Conservation (phyloP, 306 rosid genomes). For the Adenanthera pavonina region DNA sequence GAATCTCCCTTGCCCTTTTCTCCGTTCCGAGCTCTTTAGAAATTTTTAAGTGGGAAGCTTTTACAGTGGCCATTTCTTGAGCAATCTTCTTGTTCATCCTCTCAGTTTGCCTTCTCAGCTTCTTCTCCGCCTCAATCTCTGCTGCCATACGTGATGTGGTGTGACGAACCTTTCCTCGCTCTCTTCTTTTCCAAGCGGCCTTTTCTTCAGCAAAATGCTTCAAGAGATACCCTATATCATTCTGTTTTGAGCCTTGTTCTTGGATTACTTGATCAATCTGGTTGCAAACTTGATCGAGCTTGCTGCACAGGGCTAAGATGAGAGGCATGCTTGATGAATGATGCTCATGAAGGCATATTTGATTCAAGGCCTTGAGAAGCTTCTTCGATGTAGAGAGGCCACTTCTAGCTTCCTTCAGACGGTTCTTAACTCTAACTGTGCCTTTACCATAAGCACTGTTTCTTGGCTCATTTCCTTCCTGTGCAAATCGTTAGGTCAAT, state of each 20-base stretch:
- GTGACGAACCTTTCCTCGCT: conserved; percentile 49
- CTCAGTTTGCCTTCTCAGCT: conserved; percentile 63
- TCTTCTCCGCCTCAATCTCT: conserved; percentile 66
- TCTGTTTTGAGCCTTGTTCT: conserved; percentile 48
- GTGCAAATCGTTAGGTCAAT: conserved; percentile 13
- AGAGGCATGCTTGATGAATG: conserved; percentile 45
- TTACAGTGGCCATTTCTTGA: conserved; percentile 55
- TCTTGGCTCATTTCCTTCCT: conserved; percentile 45
- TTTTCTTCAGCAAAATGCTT: conserved; percentile 63
- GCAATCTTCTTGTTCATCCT: conserved; percentile 68
- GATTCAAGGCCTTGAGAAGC: conserved; percentile 60
- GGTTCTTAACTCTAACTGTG: conserved; percentile 36
- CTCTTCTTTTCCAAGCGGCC: conserved; percentile 59
- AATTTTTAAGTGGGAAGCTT: conserved; percentile 45
- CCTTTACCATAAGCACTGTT: conserved; percentile 36
- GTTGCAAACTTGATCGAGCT: conserved; percentile 52
- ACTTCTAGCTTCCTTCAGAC: conserved; percentile 59
- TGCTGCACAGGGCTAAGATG: conserved; percentile 52
- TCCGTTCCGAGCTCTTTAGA: conserved; percentile 59
- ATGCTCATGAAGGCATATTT: conserved; percentile 51
- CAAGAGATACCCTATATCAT: conserved; percentile 49
- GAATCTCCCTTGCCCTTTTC: conserved; percentile 59
- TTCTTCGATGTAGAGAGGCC: conserved; percentile 64
- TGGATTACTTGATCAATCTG: conserved; percentile 52
- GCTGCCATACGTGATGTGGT: conserved; percentile 47